Evolutionary conservation across 2,329 filamentous ascomycete species (phyloP), one percentile per base, ranked within the genome.

Genomic region (Zymoseptoria pseudotritici): DNA sequence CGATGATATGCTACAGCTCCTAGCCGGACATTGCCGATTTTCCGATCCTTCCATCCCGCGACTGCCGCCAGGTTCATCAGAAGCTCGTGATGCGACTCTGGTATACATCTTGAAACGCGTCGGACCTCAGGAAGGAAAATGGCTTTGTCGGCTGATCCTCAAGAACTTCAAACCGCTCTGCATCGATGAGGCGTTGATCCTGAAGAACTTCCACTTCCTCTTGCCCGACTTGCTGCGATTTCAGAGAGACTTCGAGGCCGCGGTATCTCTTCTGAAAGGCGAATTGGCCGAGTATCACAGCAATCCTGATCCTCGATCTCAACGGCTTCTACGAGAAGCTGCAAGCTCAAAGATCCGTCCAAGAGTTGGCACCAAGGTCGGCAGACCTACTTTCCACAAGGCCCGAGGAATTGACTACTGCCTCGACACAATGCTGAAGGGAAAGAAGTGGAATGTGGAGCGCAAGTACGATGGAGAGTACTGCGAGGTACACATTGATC

Each of bases 391-490:
- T 1, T 80, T 78, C 59, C 63, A 71, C 55, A 81, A 80, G 66
- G 78, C 77, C 17, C 61, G 73, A 64, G 77, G 76, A 2, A 87
- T 93, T 66, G 86, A 90, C 61, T 83, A 94, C 70, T 93, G 89
- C 70, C 73, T 89, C 20, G 79, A 85, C 19, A 50, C 55, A 8
- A 83, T 93, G 78, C 78, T 82, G 1, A 79, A 77, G 4, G 78
- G 80, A 0, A 77, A 82, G 17, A 82, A 76, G 11, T 84, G 92
- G 82, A 89, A 87, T 60, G 81, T 91, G 22, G 90, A 96, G 72
- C 80, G 86, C 56, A 96, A 96, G 71, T 84, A 95, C 62, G 91
- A 96, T 67, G 91, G 11, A 8, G 91, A 96, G 73, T 96, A 94
- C 66, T 95, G 90, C 66, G 91, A 96, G 72, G 85, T 96, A 29